phyloP scores from a whole-genome alignment of 1,284 basidiomycete genomes.

The Entoloma clypeatum region DNA sequence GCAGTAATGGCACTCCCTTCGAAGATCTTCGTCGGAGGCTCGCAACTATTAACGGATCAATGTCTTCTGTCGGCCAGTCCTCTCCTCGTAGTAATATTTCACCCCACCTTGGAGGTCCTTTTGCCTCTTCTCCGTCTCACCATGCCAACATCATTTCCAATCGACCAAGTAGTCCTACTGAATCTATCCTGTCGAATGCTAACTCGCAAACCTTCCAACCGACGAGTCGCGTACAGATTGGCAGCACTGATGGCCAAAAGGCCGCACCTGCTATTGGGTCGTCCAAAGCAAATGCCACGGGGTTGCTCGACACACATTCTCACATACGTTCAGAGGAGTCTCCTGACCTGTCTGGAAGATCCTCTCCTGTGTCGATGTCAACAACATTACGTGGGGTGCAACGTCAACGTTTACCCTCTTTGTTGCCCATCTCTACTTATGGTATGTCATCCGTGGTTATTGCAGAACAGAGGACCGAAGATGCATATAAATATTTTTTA shows the following conservation, averaged over 20 bases:
- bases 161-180: slow-evolving; percentile 68
- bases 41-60: slow-evolving; percentile 65
- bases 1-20: slow-evolving; percentile 48
- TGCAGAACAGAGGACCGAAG: background rate
- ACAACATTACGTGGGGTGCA: slow-evolving; percentile 47
- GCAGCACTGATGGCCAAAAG: slow-evolving; percentile 69
- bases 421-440: slow-evolving; percentile 63
- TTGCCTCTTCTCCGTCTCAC: slow-evolving; percentile 18
- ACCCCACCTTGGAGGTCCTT: slow-evolving; percentile 25
- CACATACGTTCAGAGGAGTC: slow-evolving; percentile 60
- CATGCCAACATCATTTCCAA: slow-evolving; percentile 25
- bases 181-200: slow-evolving; percentile 65
- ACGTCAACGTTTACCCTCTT: slow-evolving; percentile 44
- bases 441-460: slow-evolving; percentile 41
- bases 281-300: slow-evolving; percentile 72
- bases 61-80: slow-evolving; percentile 49
- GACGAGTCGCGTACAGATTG: slow-evolving; percentile 59
- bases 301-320: slow-evolving; percentile 67
- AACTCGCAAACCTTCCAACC: slow-evolving; percentile 62
- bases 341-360: slow-evolving; percentile 63
- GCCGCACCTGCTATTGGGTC: slow-evolving; percentile 83
- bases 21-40: slow-evolving; percentile 73
- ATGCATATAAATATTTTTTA: slow-evolving; percentile 25
- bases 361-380: slow-evolving; percentile 62
- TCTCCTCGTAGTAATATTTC: slow-evolving; percentile 42